A percentile compares a stretch with the other conserved stretches of the same genome.
Evolutionary conservation across 2,329 filamentous ascomycete species (phyloP).

Genomic region (Claviceps sp.): DNA sequence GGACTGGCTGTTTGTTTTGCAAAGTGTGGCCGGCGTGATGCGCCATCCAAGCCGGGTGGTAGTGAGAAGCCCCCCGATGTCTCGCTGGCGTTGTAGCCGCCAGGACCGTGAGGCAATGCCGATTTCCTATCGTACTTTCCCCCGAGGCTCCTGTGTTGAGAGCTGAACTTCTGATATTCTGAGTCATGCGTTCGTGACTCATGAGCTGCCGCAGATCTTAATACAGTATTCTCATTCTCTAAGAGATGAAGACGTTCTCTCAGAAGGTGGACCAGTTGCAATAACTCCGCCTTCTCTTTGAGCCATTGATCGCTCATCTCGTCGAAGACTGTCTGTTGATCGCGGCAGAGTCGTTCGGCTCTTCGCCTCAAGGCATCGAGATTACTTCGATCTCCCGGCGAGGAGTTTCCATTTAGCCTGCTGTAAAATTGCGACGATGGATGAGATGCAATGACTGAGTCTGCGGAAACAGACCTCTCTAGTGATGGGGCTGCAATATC

Average conservation of each 20-base stretch:
- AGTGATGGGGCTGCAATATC: constrained; percentile 11
- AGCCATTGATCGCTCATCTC: constrained; percentile 35
- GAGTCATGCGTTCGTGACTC: constrained; percentile 17
- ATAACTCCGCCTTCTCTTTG: constrained; percentile 27
- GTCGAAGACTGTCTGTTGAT: constrained; percentile 40
- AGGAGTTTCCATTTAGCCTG: constrained; percentile 27
- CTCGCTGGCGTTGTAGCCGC: constrained; percentile 10
- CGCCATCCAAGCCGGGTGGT: constrained; percentile 21
- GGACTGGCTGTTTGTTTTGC: constrained; percentile 16
- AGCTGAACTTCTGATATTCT: constrained; percentile 16
- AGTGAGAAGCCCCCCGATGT: constrained; percentile 14
- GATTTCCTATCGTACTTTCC: constrained; percentile 7
- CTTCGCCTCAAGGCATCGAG: constrained; percentile 39
- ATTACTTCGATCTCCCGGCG: constrained; percentile 28
- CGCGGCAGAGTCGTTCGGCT: constrained; percentile 41
- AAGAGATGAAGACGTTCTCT: constrained; percentile 24
- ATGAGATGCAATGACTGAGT: constrained; percentile 18
- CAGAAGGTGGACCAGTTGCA: constrained; percentile 28
- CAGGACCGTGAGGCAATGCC: constrained; percentile 9
- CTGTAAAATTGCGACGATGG: constrained; percentile 22
- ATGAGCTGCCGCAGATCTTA: constrained; percentile 19
- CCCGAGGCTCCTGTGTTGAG: constrained; percentile 14
- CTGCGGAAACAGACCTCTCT: constrained; percentile 17
- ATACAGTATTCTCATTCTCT: constrained; percentile 23
- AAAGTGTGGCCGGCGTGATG: constrained; percentile 21